phyloP scores from a whole-genome alignment of 2,329 filamentous ascomycete genomes.

The Microdochium trichocladiopsis region DNA sequence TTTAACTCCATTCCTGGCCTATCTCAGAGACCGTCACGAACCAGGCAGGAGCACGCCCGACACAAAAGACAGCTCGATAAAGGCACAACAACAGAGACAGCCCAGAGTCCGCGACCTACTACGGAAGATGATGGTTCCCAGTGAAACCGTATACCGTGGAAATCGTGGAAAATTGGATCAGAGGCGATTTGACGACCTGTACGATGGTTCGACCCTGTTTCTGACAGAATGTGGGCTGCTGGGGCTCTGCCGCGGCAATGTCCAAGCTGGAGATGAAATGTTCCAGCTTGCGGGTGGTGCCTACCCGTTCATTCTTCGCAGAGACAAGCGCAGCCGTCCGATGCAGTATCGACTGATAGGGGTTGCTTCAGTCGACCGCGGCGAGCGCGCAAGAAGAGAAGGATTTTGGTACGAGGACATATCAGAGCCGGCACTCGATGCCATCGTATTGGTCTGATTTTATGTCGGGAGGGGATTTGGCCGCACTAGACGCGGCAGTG shows the following conservation, averaged over 20 bases:
- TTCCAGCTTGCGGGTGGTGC: background rate
- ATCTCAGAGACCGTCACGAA: background rate
- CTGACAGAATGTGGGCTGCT: background rate
- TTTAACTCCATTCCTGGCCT: background rate
- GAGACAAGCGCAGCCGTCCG: too few relatives aligned
- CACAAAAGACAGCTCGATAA: background rate
- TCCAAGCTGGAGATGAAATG: background rate
- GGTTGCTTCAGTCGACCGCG: too few relatives aligned
- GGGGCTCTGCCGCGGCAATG: background rate
- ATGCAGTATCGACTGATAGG: too few relatives aligned
- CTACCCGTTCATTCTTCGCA: background rate
- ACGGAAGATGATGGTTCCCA: background rate
- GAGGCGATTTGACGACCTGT: background rate
- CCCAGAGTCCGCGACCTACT: background rate
- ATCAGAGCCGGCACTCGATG: too few relatives aligned
- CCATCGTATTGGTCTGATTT: too few relatives aligned
- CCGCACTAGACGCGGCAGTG: too few relatives aligned
- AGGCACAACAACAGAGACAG: background rate
- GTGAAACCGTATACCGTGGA: too few relatives aligned
- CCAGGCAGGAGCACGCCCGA: background rate
- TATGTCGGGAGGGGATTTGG: too few relatives aligned
- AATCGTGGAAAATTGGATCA: background rate
- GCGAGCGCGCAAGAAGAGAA: too few relatives aligned
- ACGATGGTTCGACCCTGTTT: background rate
- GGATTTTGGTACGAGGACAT: too few relatives aligned